Evolutionary conservation across 2,329 filamentous ascomycete genomes (phyloP).

Genomic region (Ilyonectria sp.): DNA sequence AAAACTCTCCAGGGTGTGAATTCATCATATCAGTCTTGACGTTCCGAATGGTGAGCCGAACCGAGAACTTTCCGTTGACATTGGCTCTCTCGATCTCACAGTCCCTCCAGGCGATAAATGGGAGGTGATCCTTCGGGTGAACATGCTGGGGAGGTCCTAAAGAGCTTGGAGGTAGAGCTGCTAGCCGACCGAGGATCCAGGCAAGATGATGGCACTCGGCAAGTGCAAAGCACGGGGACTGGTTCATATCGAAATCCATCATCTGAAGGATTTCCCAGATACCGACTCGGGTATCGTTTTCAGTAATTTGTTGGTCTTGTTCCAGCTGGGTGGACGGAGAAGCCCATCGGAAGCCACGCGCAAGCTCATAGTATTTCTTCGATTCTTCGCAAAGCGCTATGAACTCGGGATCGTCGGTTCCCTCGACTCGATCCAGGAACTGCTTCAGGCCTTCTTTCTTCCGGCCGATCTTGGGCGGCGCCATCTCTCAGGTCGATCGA

Average conservation of each 20-base stretch:
- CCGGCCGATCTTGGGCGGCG: too few species aligned
- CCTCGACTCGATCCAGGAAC: too few species aligned
- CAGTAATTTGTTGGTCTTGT: too few species aligned
- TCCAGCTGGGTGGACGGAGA: too few species aligned
- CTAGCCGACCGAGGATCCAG: background rate
- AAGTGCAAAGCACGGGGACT: slow-evolving; percentile 12
- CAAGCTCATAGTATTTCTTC: too few species aligned
- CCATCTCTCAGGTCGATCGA: too few species aligned
- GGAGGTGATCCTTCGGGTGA: background rate
- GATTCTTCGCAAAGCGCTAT: too few species aligned
- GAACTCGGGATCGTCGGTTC: too few species aligned
- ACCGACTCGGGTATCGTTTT: too few species aligned
- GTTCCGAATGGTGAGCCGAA: slow-evolving; percentile 1
- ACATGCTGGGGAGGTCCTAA: background rate
- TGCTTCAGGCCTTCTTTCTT: too few species aligned
- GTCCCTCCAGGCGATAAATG: slow-evolving; percentile 12
- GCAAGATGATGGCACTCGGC: slow-evolving; percentile 22
- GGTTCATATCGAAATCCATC: slow-evolving; percentile 12
- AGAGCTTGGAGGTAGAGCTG: slow-evolving; percentile 5
- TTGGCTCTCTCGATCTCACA: background rate
- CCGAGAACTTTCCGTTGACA: background rate
- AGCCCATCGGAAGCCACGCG: too few species aligned
- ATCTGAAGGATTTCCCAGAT: background rate
- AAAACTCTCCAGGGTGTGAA: background rate
- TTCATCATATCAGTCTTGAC: background rate